phyloP scores from a whole-genome alignment of 2,329 filamentous ascomycete species.

The Elsinoe batatas region DNA sequence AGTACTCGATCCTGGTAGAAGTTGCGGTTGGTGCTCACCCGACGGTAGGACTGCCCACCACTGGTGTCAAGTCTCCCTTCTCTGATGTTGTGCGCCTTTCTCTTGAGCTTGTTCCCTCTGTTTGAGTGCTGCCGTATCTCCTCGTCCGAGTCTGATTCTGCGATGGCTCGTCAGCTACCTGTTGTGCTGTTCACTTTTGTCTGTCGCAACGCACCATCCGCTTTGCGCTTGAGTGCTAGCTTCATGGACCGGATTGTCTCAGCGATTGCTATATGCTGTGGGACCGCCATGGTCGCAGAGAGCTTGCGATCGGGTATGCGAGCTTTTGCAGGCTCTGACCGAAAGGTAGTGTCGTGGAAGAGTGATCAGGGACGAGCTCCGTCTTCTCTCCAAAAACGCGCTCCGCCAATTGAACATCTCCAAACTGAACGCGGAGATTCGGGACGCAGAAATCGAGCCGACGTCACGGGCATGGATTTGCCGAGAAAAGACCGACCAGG shows the following conservation, averaged over 20 bases:
- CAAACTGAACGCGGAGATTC: not conserved
- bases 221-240: constrained; percentile 54
- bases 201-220: constrained; percentile 42
- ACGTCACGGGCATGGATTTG: not conserved
- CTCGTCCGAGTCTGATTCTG: constrained; percentile 71
- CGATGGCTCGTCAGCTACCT: constrained; percentile 11
- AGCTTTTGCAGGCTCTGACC: not conserved
- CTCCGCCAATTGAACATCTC: constrained; percentile 1
- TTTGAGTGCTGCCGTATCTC: constrained; percentile 61
- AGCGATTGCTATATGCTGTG: constrained; percentile 49
- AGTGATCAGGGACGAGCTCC: constrained; percentile 3
- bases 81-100: constrained; percentile 59
- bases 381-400: constrained; percentile 3
- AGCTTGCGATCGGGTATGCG: not conserved
- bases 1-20: not conserved
- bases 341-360: not conserved
- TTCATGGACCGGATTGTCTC: constrained; percentile 61
- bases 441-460: not conserved
- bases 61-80: constrained; percentile 59
- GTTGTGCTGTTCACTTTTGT: not conserved
- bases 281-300: constrained; percentile 34
- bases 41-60: constrained; percentile 59
- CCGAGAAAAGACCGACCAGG: not conserved
- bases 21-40: constrained; percentile 40
- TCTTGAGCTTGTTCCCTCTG: constrained; percentile 71